These are phyloP conservation scores for Pleurotus tuber-regium DNA, from an alignment of 768 basidiomycete species.

Conservation along the genomic window DNA sequence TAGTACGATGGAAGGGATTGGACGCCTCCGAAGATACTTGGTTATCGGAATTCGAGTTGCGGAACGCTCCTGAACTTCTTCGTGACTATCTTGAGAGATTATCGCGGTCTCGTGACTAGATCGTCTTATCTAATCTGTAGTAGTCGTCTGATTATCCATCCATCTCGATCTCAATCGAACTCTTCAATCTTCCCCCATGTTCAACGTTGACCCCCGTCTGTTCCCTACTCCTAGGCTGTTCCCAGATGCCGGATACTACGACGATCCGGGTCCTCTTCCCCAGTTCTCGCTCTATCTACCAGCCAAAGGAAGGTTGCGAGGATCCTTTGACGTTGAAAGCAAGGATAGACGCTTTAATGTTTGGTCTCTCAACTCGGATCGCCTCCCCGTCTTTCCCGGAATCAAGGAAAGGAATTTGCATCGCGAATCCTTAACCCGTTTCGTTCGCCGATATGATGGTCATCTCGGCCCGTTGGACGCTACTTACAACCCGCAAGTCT, in stretches of 20 bases:
- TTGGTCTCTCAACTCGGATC: background rate
- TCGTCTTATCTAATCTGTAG: background rate
- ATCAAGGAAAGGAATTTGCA: background rate
- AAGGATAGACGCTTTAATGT: background rate
- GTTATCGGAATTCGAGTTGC: slow-evolving; percentile 1
- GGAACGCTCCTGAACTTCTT: slow-evolving; percentile 2
- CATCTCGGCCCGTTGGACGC: slow-evolving; percentile 1
- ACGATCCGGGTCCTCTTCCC: slow-evolving; percentile 2
- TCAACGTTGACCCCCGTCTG: background rate
- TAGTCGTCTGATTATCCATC: background rate
- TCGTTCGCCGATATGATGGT: background rate
- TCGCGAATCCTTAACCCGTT: background rate
- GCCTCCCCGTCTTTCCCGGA: background rate
- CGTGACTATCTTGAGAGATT: slow-evolving; percentile 1
- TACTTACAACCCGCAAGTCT: background rate
- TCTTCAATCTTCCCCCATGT: background rate
- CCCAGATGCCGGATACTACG: background rate
- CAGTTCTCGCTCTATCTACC: background rate
- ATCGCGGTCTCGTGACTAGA: background rate
- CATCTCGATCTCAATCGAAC: background rate
- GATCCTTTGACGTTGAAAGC: background rate
- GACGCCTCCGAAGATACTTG: slow-evolving; percentile 6
- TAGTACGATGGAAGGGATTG: slow-evolving; percentile 8
- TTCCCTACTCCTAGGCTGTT: background rate
- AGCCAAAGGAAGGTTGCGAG: background rate